Percentiles rank a stretch among this genome's conserved stretches.
Conservation (phyloP, 148 eudicot genomes). For the Rhododendron griersonianum region DNA sequence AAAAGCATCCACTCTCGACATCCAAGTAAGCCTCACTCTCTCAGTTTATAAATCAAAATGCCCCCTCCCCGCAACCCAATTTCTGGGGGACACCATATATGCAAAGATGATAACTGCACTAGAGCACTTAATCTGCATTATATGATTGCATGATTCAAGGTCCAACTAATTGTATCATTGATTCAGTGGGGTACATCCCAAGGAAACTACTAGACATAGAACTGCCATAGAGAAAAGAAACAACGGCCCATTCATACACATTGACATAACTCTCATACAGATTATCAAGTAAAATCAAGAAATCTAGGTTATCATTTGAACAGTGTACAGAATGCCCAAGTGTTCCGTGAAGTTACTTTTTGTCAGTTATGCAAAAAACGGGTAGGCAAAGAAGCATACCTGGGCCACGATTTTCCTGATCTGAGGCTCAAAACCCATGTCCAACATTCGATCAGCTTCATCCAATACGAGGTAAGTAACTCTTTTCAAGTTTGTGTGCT, state of each 20-base stretch:
- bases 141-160: neutral
- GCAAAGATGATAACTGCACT: neutral
- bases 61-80: neutral
- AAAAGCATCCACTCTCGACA: neutral
- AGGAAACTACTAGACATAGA: neutral
- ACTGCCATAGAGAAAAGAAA: neutral
- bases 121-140: neutral
- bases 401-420: constrained; percentile 84
- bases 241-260: neutral
- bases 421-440: constrained; percentile 99
- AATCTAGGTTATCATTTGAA: neutral
- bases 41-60: neutral
- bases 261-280: neutral
- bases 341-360: neutral
- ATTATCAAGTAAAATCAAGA: neutral
- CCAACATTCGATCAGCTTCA: constrained; percentile 98
- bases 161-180: neutral
- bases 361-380: neutral
- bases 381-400: constrained; percentile 26
- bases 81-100: neutral
- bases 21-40: neutral
- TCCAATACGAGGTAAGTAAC: constrained; percentile 95
- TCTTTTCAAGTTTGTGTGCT: constrained; percentile 79
- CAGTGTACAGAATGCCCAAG: neutral
- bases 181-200: neutral